Base-by-base conservation (phyloP, 805 yeast genomes). In the Metschnikowia baotianmanensis region DNA sequence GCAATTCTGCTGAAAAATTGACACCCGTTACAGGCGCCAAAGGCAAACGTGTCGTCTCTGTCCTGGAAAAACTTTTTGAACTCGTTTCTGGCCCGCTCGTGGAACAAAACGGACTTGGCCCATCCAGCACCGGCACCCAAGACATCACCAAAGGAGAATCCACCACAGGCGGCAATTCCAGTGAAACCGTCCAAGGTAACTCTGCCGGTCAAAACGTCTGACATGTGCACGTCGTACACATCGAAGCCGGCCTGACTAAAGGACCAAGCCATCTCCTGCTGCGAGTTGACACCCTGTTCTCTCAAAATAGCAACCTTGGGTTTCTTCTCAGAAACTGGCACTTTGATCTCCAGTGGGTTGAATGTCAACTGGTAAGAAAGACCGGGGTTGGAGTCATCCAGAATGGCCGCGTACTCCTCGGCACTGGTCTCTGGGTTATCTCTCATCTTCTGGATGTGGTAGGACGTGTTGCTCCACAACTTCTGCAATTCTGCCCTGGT, bases 21-120 rank as follows among this genome's bases (percentile, higher is more conserved):
- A 70, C 99, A 93, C 47, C 99, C 99, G 63, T 93, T 93, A 77
- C 99, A 93, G 34, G 96, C 96, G 65, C 99, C 99, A 55, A 93
- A 81, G 4, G 98, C 95, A 71, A 93, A 93, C 0, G 99, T 93
- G 61, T 93, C 95, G 15, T 72, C 71, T 66, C 99, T 82, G 40
- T 79, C 85, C 56, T 82, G 81, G 79, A 93, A 93, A 65, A 93
- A 93, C 36, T 68, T 74, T 50, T 70, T 65, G 63, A 93, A 93
- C 68, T 87, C 90, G 20, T 72, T 57, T 59, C 93, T 80, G 26
- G 91, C 85, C 40, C 67, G 71, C 26, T 79, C 86, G 59, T 91
- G 84, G 76, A 82, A 89, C 51, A 93, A 69, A 8, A 93, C 96
- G 13, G 97, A 87, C 59, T 88, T 89, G 43, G 99, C 99, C 99